A percentile compares a stretch with the other conserved stretches of the same genome.
Evolutionary conservation across 768 basidiomycete genomes (phyloP).

Genomic region (Panus rudis): DNA sequence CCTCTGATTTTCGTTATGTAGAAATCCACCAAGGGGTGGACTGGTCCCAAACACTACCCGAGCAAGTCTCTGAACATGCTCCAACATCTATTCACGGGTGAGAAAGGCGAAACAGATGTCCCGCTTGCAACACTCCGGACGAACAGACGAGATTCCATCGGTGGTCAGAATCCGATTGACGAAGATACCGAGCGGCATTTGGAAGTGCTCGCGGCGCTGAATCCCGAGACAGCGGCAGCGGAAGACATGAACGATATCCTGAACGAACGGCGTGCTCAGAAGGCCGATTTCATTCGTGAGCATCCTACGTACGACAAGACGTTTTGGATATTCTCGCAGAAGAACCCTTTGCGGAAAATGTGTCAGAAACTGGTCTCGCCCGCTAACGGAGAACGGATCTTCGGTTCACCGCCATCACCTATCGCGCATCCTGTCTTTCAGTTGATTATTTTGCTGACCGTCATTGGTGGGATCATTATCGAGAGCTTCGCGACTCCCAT

Average conservation of each 20-base stretch:
- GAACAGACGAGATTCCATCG: constrained; percentile 25
- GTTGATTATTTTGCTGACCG: constrained; percentile 61
- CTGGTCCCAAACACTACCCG: constrained; percentile 41
- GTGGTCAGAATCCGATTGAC: constrained; percentile 28
- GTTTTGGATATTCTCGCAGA: constrained; percentile 85
- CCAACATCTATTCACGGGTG: constrained; percentile 61
- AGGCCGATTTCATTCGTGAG: constrained; percentile 80
- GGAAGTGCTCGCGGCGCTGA: constrained; percentile 65
- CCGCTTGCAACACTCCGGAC: constrained; percentile 50
- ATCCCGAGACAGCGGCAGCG: constrained; percentile 39
- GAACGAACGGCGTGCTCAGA: constrained; percentile 66
- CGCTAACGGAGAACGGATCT: constrained; percentile 79
- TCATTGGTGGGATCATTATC: constrained; percentile 76
- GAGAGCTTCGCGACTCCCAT: constrained; percentile 79
- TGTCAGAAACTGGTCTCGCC: constrained; percentile 85
- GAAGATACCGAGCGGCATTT: constrained; percentile 69
- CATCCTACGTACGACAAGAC: constrained; percentile 88
- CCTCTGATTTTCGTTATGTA: not conserved
- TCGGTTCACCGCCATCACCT: constrained; percentile 64
- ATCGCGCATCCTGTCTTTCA: constrained; percentile 69
- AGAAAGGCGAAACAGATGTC: constrained; percentile 41
- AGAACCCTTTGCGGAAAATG: constrained; percentile 58
- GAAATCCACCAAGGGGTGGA: constrained; percentile 8
- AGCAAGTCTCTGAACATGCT: constrained; percentile 53
- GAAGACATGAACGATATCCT: constrained; percentile 56